Base-by-base conservation (phyloP, 2,329 filamentous ascomycete species). In the Talaromyces sp. region DNA sequence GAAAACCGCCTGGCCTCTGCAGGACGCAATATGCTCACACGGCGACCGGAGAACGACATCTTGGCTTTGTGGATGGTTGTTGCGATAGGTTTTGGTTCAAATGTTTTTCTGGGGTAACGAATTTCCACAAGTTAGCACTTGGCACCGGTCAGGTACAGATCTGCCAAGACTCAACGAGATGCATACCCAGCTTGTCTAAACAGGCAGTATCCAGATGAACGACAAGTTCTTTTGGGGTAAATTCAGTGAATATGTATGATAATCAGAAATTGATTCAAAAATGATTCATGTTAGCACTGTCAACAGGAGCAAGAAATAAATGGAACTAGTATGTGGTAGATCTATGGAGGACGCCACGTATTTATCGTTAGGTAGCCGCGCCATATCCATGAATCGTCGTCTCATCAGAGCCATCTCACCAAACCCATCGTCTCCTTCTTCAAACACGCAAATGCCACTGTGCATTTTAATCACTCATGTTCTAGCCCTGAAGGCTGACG, bases 41-140 rank as follows among this genome's bases (percentile, higher is more conserved):
- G 79, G 62, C 80, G 78, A 49, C 78, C 79, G 64, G 80, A 80
- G 74, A 80, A 81, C 60, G 77, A 81, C 81, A 82, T 82, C 33
- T 64, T 74, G 67, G 57, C 37, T 50, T 52, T 45, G 52, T 59
- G 13, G 39, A 16, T n/a, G 27, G 41, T 62, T 39, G 47, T 60
- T 60, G 69, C 70, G 68, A 47, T 43, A 65, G 63, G 52, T 56
- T n/a, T 49, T 31, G 57, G 59, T 27, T 22, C 27, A 31, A 31
- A 9, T n/a, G 14, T 19, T 24, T 62, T 54, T 62, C 19, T 39
- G 56, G 35, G 39, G 56, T 52, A 62, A 52, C 33, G 5, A 56
- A n/a, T 37, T 35, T 10, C 27, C 49, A 35, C 50, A 14, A 54
- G 27, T 54, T 35, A 54, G 50, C 27, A 54, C 27, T 54, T 37